Evolutionary conservation across 1,139 yeast species (phyloP).

Genomic region (Blastobotrys illinoisensis): DNA sequence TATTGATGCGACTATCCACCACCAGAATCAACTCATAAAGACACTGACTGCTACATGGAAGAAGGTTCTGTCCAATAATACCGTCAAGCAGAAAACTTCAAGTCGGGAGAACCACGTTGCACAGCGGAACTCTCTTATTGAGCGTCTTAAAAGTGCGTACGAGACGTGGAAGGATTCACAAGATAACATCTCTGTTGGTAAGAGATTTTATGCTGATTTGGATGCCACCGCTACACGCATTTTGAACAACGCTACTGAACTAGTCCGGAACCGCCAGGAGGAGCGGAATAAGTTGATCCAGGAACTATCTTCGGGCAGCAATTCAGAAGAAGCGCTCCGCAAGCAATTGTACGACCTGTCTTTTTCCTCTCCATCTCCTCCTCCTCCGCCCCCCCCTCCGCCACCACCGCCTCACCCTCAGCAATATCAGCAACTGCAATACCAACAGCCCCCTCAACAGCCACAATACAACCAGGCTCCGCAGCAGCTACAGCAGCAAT

Average conservation of each 20-base stretch:
- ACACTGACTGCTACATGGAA: slow-evolving; percentile 58
- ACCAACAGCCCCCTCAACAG: slow-evolving; percentile 7
- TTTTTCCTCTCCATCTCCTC: slow-evolving; percentile 7
- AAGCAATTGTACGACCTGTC: slow-evolving; percentile 25
- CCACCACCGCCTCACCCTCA: slow-evolving; percentile 16
- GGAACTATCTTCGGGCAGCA: slow-evolving; percentile 5
- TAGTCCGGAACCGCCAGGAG: slow-evolving; percentile 34
- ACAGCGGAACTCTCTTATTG: slow-evolving; percentile 39
- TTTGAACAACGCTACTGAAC: slow-evolving; percentile 35
- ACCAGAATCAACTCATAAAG: slow-evolving; percentile 53
- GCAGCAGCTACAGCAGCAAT: slow-evolving; percentile 14
- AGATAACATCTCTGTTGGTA: slow-evolving; percentile 57
- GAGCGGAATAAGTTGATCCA: slow-evolving; percentile 28
- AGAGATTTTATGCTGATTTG: slow-evolving; percentile 56
- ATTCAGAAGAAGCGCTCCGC: slow-evolving; percentile 21
- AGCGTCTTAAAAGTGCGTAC: slow-evolving; percentile 45
- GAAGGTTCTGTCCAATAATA: slow-evolving; percentile 43
- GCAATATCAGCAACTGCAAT: slow-evolving; percentile 6
- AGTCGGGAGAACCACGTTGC: slow-evolving; percentile 37
- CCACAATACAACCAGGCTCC: slow-evolving; percentile 18
- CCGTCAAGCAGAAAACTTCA: slow-evolving; percentile 34
- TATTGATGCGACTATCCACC: slow-evolving; percentile 59
- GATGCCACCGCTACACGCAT: slow-evolving; percentile 41
- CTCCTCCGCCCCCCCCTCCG: slow-evolving; percentile 13
- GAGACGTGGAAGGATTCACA: slow-evolving; percentile 53